Evolutionary conservation across 495 filamentous ascomycete genomes (phyloP), one percentile per base, ranked within the genome.

Genomic region (Podospora pseudocomata): DNA sequence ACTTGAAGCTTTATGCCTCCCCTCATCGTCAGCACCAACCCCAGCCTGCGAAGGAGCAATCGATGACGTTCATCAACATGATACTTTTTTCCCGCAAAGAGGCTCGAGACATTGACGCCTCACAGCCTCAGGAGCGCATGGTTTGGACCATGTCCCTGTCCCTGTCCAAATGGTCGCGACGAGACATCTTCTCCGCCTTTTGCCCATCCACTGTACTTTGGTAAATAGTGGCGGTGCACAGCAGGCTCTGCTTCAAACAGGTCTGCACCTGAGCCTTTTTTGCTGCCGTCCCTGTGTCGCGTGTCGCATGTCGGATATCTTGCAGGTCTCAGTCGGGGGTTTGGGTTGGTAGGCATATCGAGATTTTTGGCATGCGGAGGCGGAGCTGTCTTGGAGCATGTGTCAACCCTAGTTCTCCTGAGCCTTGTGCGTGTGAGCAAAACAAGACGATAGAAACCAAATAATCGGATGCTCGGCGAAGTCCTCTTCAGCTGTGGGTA

Each of bases 401-500:
- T 39, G 34, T 39, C 34, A 11, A 39, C 34, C 34, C 1, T 39
- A 39, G 34, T 5, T 39, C 34, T 39, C 34, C 34, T 11, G 34
- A 39, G 34, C 34, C 34, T 39, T 39, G 34, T 39, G 6, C 34
- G 5, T 39, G 34, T 11, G 34, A 39, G 39, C 39, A 16, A 16
- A 49, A 49, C 39, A 23, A 23, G 39, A 49, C 39, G 13, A 13
- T 49, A 16, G 4, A 32, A 32, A 39, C 19, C 44, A 60, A 32
- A 60, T 3, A 30, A 56, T 23, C 44, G 20, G 39, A 11, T 49
- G 39, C 39, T 49, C 13, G 9, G 39, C 34, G 49, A 20, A 61
- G 30, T 60, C 67, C 61, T 70, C 61, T 63, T 67, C 63, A 66
- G 62, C 53, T 61, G 32, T 56, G 34, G 15, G 39, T 39, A 34